Evolutionary conservation across 805 yeast species (phyloP), one percentile per base, ranked within the genome.

Genomic region (Ogataea naganishii): DNA sequence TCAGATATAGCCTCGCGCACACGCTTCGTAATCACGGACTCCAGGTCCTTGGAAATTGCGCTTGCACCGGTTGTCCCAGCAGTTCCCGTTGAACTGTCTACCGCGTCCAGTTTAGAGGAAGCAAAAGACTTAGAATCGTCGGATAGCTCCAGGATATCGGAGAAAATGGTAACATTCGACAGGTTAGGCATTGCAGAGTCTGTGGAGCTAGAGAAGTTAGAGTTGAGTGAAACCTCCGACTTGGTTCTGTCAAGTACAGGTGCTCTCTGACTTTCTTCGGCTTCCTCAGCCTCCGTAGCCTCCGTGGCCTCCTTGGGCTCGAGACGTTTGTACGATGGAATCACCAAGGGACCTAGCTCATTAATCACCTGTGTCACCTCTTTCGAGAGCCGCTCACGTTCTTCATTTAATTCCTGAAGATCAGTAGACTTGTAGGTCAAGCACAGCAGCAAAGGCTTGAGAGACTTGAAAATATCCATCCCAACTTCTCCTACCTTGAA

Each of bases 401-500:
- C 71, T 18, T 61, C 56, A 42, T 80, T 74, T 37, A 92, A 60
- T 36, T 75, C 67, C 23, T 49, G 45, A 26, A 80, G 56, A 4
- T 72, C 66, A 2, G 62, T 59, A 7, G 82, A 79, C 4, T 70
- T 60, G 4, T 53, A 43, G 4, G 69, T 65, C 10, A 81, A 52
- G 0, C 80, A 70, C 9, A 79, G 49, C 37, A 72, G 71, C 28
- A 92, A 60, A 1, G 97, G 96, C 35, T 80, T 66, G 32, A 92
- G 56, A 2, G 95, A 81, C 49, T 86, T 85, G 53, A 82, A 71
- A 27, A 82, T 72, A 51, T 92, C 97, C 74, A 85, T 66, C 18
- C 98, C 98, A 33, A 80, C 82, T 51, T 89, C 98, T 22, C 98
- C 97, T 30, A 83, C 75, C 23, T 80, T 66, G 44, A 92, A 68